These are phyloP conservation scores for Diddensiella transvaalensis DNA, from an alignment of 805 yeast species.

Conservation along the genomic window DNA sequence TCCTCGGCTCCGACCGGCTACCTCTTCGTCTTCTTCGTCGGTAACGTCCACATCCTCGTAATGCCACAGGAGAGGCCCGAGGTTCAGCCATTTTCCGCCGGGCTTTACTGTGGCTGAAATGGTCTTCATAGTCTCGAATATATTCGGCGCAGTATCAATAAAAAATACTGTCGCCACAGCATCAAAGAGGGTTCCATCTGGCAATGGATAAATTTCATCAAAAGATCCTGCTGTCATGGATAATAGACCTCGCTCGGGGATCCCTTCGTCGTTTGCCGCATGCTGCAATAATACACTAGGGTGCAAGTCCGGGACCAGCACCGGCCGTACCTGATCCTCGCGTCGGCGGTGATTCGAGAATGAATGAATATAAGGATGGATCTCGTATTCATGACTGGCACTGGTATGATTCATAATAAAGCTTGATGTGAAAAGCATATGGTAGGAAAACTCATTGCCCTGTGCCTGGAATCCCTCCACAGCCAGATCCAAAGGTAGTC, in stretches of 20 bases:
- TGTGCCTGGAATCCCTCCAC: slow-evolving; percentile 48
- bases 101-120: slow-evolving; percentile 49
- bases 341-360: slow-evolving; percentile 59
- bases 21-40: slow-evolving; percentile 17
- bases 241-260: slow-evolving; percentile 39
- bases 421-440: slow-evolving; percentile 64
- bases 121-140: slow-evolving; percentile 68
- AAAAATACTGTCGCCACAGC: slow-evolving; percentile 58
- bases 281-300: slow-evolving; percentile 22
- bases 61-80: slow-evolving; percentile 90
- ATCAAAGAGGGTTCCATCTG: slow-evolving; percentile 30
- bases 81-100: slow-evolving; percentile 75
- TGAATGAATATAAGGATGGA: slow-evolving; percentile 50
- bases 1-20: slow-evolving; percentile 39
- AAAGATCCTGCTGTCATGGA: slow-evolving; percentile 74
- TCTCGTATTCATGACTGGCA: slow-evolving; percentile 14
- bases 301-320: slow-evolving; percentile 36
- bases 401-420: slow-evolving; percentile 27
- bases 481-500: slow-evolving; percentile 68
- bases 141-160: slow-evolving; percentile 84
- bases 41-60: slow-evolving; percentile 74
- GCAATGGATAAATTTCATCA: slow-evolving; percentile 61
- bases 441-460: slow-evolving; percentile 74
- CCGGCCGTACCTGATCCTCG: slow-evolving; percentile 50
- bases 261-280: slow-evolving; percentile 14